These are phyloP conservation scores for Nakazawaea peltata DNA, from an alignment of 805 yeast species.

Conservation along the genomic window DNA sequence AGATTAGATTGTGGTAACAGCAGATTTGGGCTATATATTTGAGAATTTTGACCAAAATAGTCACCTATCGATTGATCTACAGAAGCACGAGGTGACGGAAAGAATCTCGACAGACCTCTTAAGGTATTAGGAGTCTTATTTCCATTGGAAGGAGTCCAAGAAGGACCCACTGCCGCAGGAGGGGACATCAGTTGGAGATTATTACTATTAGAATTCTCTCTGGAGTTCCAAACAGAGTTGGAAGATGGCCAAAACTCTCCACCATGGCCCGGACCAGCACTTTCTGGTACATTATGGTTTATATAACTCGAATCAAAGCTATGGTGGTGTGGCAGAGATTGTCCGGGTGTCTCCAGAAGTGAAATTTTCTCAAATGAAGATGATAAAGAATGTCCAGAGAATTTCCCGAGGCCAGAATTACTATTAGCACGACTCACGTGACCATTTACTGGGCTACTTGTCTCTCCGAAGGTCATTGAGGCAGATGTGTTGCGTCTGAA, in stretches of 20 bases:
- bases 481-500: slow-evolving; percentile 5
- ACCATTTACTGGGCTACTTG: neutral
- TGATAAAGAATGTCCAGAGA: neutral
- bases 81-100: slow-evolving; percentile 31
- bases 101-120: slow-evolving; percentile 23
- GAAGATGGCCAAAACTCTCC: slow-evolving; percentile 5
- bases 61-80: no score
- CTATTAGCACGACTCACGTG: neutral
- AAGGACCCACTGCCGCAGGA: slow-evolving; percentile 1
- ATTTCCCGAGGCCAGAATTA: neutral
- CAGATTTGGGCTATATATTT: no score
- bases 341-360: slow-evolving; percentile 1
- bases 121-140: slow-evolving; percentile 15
- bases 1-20: no score
- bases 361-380: slow-evolving; percentile 4
- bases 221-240: slow-evolving; percentile 7
- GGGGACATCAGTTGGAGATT: slow-evolving; percentile 2
- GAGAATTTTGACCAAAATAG: no score
- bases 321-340: slow-evolving; percentile 5
- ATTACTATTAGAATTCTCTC: slow-evolving; percentile 5
- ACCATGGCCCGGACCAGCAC: neutral
- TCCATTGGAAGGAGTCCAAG: slow-evolving; percentile 3
- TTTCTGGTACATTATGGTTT: slow-evolving; percentile 2
- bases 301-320: slow-evolving; percentile 9
- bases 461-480: slow-evolving; percentile 2